phyloP scores from a whole-genome alignment of 2,329 filamentous ascomycete species.

The Colletotrichum sp. region DNA sequence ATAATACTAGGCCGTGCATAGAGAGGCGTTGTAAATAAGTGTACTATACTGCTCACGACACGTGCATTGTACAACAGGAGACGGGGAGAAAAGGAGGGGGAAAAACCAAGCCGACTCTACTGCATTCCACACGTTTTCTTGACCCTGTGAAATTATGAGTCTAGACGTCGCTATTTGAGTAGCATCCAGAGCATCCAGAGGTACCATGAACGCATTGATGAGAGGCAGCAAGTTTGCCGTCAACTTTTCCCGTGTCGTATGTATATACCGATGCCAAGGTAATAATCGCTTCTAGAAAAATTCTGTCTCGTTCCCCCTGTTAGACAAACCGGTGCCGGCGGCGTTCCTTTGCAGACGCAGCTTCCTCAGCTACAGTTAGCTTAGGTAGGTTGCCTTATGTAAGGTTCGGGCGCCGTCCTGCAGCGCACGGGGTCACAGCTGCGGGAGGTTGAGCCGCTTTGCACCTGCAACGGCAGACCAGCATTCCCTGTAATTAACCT shows the following conservation, averaged over 20 bases:
- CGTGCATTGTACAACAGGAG: conserved; percentile 17
- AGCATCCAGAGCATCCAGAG: background rate
- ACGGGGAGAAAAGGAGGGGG: background rate
- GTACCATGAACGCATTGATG: background rate
- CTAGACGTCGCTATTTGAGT: background rate
- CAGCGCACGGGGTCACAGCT: conserved; percentile 31
- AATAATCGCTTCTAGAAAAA: background rate
- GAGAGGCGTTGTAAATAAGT: conserved; percentile 18
- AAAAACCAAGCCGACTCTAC: conserved; percentile 1
- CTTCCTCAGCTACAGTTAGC: background rate
- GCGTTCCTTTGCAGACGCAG: background rate
- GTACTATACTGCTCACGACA: conserved; percentile 19
- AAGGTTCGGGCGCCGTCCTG: conserved; percentile 13
- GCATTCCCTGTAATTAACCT: conserved; percentile 12
- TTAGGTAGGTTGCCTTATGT: conserved; percentile 3
- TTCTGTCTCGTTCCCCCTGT: background rate
- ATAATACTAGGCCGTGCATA: background rate
- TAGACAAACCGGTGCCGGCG: background rate
- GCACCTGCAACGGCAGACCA: conserved; percentile 10
- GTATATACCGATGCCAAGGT: background rate
- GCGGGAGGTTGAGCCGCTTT: conserved; percentile 21
- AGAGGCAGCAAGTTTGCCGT: background rate
- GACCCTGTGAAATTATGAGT: background rate
- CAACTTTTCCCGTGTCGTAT: background rate
- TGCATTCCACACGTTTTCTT: background rate